Evolutionary conservation across 2,329 filamentous ascomycete genomes (phyloP).

Genomic region (Penicillium expansum): DNA sequence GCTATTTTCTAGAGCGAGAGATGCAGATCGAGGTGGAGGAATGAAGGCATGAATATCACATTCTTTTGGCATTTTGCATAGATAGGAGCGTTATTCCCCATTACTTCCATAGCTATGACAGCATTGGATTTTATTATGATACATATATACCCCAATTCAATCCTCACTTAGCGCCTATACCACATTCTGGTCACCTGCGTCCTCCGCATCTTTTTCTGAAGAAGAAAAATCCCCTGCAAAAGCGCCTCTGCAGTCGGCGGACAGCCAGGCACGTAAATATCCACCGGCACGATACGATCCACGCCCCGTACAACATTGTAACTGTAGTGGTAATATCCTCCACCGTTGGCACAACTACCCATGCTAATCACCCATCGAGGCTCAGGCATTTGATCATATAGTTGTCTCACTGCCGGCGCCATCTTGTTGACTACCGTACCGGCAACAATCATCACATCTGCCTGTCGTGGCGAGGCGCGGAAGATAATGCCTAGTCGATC

Average conservation of each 20-base stretch:
- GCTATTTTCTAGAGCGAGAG: conserved; percentile 33
- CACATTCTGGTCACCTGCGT: conserved; percentile 52
- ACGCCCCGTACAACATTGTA: conserved; percentile 74
- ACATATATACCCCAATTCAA: not conserved
- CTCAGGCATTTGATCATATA: conserved; percentile 95
- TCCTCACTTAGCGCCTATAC: conserved; percentile 49
- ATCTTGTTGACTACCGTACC: conserved; percentile 96
- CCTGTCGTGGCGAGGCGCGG: conserved; percentile 80
- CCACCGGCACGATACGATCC: conserved; percentile 74
- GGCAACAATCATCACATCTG: conserved; percentile 91
- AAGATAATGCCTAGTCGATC: conserved; percentile 88
- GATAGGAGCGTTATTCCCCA: conserved; percentile 40
- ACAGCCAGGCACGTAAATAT: conserved; percentile 77
- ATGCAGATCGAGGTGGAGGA: conserved; percentile 39
- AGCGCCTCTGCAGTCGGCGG: conserved; percentile 54
- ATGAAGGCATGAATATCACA: conserved; percentile 28
- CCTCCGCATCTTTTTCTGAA: conserved; percentile 71
- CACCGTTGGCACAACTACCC: conserved; percentile 81
- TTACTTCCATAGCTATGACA: conserved; percentile 37
- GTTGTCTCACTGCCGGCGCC: conserved; percentile 83
- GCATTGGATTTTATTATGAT: not conserved
- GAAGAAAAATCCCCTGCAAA: conserved; percentile 65
- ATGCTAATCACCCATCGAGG: conserved; percentile 84
- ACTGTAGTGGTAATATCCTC: conserved; percentile 84
- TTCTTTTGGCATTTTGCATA: conserved; percentile 3